Percentiles rank a stretch among this genome's conserved stretches.
phyloP scores from a whole-genome alignment of 2,329 filamentous ascomycete genomes.

The Fusarium chuoi region DNA sequence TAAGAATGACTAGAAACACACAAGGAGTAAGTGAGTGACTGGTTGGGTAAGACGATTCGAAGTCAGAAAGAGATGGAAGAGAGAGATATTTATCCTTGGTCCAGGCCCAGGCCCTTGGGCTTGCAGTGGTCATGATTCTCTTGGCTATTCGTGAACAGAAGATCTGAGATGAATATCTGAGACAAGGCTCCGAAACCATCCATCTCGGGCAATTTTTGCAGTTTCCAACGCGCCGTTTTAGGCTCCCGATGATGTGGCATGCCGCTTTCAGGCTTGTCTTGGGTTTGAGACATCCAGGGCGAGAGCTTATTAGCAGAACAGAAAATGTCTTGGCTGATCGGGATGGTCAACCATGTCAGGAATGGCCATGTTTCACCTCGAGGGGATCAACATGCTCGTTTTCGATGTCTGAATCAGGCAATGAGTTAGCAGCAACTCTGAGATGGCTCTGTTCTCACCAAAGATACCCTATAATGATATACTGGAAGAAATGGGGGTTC shows the following conservation, averaged over 20 bases:
- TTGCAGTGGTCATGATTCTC: background rate
- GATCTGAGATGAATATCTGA: background rate
- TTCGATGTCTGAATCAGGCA: background rate
- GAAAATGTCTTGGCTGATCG: background rate
- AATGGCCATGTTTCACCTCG: slow-evolving; percentile 20
- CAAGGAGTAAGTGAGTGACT: slow-evolving; percentile 22
- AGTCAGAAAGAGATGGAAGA: background rate
- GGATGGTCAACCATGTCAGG: background rate
- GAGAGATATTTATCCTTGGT: slow-evolving; percentile 17
- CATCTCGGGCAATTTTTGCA: background rate
- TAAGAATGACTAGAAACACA: slow-evolving; percentile 28
- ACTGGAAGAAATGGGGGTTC: background rate
- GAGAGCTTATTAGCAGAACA: background rate
- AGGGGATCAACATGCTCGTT: background rate
- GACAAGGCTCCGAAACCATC: slow-evolving; percentile 19
- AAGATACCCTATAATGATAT: background rate
- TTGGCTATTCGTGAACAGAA: background rate
- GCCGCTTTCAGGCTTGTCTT: slow-evolving; percentile 1
- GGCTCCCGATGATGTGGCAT: background rate
- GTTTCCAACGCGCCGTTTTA: background rate
- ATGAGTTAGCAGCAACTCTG: background rate
- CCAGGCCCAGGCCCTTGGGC: background rate
- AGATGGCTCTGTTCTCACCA: background rate
- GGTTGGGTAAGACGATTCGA: background rate
- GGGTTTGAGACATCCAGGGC: slow-evolving; percentile 8